Base-by-base conservation (phyloP, 306 rosid species). In the Quercus rubra region DNA sequence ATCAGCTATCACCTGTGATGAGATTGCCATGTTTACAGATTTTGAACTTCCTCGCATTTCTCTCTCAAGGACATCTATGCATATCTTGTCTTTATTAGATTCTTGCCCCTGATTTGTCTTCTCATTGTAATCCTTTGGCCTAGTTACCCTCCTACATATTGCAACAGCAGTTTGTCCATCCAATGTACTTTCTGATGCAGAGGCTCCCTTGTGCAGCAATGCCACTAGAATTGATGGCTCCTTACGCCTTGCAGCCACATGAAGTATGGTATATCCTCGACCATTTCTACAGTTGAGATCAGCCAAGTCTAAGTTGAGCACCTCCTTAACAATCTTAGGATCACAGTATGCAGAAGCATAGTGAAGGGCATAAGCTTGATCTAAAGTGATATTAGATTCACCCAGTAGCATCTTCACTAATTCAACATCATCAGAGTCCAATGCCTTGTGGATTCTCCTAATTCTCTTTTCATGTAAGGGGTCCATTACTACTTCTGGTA, bases 391-490 rank as follows among this genome's bases (percentile, higher is more conserved):
- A 52, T 64, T 75, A 67, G 98, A 90, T 85, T 95, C 99, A 0
- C 76, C 41, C 21, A 95, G 82, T 74, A 95, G 93, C 73, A 90
- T 92, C 72, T 77, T 81, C 69, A 95, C 87, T 10, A 95, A 88
- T 81, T 91, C 97, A 75, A 95, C 90, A 78, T 95, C 99, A 77
- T 95, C 99, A 70, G 89, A 88, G 75, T 95, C 98, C 81, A 95
- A 86, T 4, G 99, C 96, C 71, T 82, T 86, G 76, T 79, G 97
- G 85, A 95, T 90, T 61, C 73, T 84, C 80, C 77, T 72, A 64
- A 89, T 74, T 81, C 85, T 83, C 89, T 84, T 95, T 13, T 89
- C 91, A 62, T 75, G 81, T 30, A 19, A 12, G 11, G 64, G 79
- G 11, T 87, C 91, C 62, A 81, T 49, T 49, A 12, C 81, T 49